Conservation (phyloP, 2,329 filamentous ascomycete species). For the Neopestalotiopsis rosae region DNA sequence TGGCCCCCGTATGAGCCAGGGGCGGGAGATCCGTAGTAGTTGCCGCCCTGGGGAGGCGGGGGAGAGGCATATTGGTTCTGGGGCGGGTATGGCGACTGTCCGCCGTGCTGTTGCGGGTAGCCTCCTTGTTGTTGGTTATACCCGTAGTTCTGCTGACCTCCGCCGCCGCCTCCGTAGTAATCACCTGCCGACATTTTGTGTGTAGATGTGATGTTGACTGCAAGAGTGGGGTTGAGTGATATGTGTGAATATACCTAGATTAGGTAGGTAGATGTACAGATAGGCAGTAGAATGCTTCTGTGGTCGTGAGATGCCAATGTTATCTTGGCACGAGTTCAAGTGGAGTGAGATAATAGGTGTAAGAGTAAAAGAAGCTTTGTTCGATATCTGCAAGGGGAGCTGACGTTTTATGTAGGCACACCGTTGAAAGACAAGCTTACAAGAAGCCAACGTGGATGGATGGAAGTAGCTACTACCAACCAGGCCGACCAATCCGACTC, state of each 20-base stretch:
- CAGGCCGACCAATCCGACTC: neutral
- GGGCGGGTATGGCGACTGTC: slow-evolving; percentile 18
- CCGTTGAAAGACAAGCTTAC: neutral
- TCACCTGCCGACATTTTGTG: slow-evolving; percentile 17
- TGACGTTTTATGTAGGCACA: neutral
- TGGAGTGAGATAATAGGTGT: neutral
- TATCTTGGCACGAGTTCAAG: neutral
- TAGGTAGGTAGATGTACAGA: neutral
- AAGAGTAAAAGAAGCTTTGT: neutral
- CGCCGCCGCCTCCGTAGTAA: slow-evolving; percentile 18
- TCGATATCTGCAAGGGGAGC: neutral
- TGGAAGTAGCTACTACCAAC: neutral
- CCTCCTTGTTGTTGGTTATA: slow-evolving; percentile 14
- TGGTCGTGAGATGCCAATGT: neutral
- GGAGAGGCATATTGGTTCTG: slow-evolving; percentile 22
- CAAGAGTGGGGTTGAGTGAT: neutral
- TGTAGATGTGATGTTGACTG: too few relatives aligned
- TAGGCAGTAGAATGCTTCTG: neutral
- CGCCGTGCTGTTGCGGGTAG: slow-evolving; percentile 14
- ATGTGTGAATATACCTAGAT: neutral
- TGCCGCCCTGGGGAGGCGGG: slow-evolving; percentile 14
- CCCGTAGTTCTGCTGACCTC: slow-evolving; percentile 18
- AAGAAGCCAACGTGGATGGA: neutral
- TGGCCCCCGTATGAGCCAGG: slow-evolving; percentile 17
- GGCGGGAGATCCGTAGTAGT: slow-evolving; percentile 4